Base-by-base conservation (phyloP, 2,329 filamentous ascomycete genomes). In the Phialophora expanda region DNA sequence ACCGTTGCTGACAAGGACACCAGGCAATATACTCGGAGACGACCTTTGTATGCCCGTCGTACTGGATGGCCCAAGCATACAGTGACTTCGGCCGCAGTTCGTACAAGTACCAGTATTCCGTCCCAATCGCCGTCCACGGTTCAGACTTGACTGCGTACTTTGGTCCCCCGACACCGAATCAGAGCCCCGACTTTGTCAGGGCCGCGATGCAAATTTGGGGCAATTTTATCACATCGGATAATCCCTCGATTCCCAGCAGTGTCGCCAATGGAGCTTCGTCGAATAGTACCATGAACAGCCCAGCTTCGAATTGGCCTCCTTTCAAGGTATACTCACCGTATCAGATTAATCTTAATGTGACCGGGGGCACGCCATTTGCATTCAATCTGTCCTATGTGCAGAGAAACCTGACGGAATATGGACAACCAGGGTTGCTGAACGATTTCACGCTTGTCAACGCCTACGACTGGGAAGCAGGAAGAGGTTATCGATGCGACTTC, bases 31-130 rank as follows among this genome's bases (percentile, higher is more conserved):
- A 83, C 67, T 83, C 81, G 50, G 85, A 88, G 73, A 78, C 81
- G 0, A 84, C 83, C 1, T 86, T 87, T 66, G 77, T 83, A 51
- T 87, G 86, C 71, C 82, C 85, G 0, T 80, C 82, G 0, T 86
- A 86, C 73, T 87, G 82, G 71, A 76, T 87, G 30, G 80, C 81
- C 67, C 78, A 78, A 12, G 84, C 82, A 3, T 85, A 78, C 74
- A 69, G 75, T 20, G 83, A 84, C 67, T 68, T 81, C 30, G 84
- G 85, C 75, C 86, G 62, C 80, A 64, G 57, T 4, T 83, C 83
- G 0, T 85, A 84, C 73, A 78, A 80, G 0, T 87, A 87, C 71
- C 75, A 82, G 54, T 87, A 86, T 72, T 80, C 78, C 53, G 77
- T 86, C 0, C 79, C 81, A 0, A 84, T 85, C 0, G 84, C 79